Evolutionary conservation across 2,329 filamentous ascomycete genomes (phyloP).

Genomic region (Beauveria sp.): DNA sequence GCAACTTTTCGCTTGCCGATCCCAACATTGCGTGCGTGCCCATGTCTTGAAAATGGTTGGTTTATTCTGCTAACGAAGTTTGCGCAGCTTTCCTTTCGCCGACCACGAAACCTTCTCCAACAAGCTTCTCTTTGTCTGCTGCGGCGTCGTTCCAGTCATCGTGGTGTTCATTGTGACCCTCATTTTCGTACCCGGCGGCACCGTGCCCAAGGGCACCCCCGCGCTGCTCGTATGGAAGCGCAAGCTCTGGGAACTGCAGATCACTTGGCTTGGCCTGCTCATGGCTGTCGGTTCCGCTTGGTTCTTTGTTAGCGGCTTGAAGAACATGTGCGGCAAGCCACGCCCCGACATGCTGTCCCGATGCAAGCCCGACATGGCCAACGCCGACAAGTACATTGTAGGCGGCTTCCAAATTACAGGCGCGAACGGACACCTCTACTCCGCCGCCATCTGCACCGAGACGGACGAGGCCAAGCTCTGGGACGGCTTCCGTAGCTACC

Average conservation of each 20-base stretch:
- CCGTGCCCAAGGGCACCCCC: conserved; percentile 55
- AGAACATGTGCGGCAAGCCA: conserved; percentile 63
- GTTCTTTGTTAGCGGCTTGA: conserved; percentile 79
- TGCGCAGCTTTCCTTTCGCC: conserved; percentile 57
- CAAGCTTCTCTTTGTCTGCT: conserved; percentile 56
- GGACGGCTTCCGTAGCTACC: conserved; percentile 79
- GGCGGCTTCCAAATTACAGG: conserved; percentile 49
- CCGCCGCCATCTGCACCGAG: conserved; percentile 67
- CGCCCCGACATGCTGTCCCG: conserved; percentile 77
- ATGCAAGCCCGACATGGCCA: conserved; percentile 66
- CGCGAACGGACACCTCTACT: conserved; percentile 60
- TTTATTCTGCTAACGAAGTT: not conserved
- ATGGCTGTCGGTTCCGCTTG: conserved; percentile 65
- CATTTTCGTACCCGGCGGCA: conserved; percentile 63
- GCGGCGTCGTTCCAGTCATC: conserved; percentile 55
- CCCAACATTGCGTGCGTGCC: conserved; percentile 61
- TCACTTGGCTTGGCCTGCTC: conserved; percentile 73
- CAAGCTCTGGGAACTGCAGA: conserved; percentile 87
- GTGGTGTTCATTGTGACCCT: conserved; percentile 64
- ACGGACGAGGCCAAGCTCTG: conserved; percentile 53
- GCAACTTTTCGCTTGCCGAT: conserved; percentile 64
- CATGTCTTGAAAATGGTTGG: not conserved
- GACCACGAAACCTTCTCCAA: conserved; percentile 65
- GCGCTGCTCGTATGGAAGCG: conserved; percentile 62
- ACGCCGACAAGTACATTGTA: conserved; percentile 53